These are phyloP conservation scores for Helicostylum pulchrum DNA, from an alignment of 192 early-diverging fungal species.

Conservation along the genomic window DNA sequence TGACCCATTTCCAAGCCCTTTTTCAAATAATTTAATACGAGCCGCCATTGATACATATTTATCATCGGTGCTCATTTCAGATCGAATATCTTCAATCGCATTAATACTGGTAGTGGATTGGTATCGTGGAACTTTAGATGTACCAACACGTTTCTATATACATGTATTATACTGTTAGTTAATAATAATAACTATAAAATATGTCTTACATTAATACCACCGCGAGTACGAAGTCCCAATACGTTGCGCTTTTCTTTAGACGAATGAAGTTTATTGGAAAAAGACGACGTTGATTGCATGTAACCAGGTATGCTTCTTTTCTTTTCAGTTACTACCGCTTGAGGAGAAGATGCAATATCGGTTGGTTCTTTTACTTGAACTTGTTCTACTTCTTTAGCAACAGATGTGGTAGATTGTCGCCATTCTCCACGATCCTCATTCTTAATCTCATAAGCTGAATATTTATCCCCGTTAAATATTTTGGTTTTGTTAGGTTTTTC, in stretches of 20 bases:
- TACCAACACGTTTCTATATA: constrained; percentile 10
- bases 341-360: background rate
- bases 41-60: constrained; percentile 19
- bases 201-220: background rate
- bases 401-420: background rate
- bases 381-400: background rate
- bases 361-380: background rate
- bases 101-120: constrained; percentile 15
- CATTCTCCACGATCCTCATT: constrained; percentile 19
- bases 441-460: background rate
- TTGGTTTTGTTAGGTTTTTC: background rate
- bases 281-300: constrained; percentile 5
- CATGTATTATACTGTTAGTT: background rate
- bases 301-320: constrained; percentile 1
- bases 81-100: constrained; percentile 17
- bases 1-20: constrained; percentile 18
- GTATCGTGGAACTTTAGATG: constrained; percentile 15
- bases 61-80: constrained; percentile 17
- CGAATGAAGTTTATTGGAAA: background rate
- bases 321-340: background rate
- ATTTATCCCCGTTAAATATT: background rate
- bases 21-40: constrained; percentile 29
- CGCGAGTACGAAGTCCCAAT: background rate
- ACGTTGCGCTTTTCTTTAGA: background rate
- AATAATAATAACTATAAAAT: background rate